Base-by-base conservation (phyloP, 805 yeast genomes). In the Wickerhamiella kurtzmanii region DNA sequence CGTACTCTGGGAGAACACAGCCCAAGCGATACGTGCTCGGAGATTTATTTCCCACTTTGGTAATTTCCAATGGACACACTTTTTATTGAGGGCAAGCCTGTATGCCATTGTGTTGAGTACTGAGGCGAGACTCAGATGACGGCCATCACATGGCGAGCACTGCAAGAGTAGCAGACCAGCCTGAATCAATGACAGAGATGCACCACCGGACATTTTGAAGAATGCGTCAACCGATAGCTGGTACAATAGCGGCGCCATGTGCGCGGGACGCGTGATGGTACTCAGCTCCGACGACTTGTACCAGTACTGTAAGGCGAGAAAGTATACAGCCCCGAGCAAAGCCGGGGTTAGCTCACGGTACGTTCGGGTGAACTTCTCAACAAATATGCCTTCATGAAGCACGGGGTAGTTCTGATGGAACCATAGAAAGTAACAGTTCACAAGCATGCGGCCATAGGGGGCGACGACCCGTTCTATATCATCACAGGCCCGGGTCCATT, bases 11-110 rank as follows among this genome's bases (percentile, higher is more conserved):
- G 82, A 69, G 70, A 77, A 89, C 1, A 87, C 92, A 0, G 96
- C 96, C 97, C 98, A 89, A 0, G 96, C 95, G 43, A 89, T 65
- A 49, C 97, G 70, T 55, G 85, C 75, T 45, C 98, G 71, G 43
- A 89, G 65, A 4, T 94, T 94, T 44, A 94, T 71, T 60, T 89
- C 98, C 97, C 97, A 92, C 56, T 81, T 80, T 0, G 97, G 97
- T 35, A 89, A 65, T 57, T 82, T 79, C 98, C 98, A 89, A 53
- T 74, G 75, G 48, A 81, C 78, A 57, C 96, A 88, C 59, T 88
- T 89, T n/a, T 85, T 69, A 0, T 95, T 95, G 9, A 89, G 67
- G 0, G 97, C 96, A 16, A 89, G 67, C 55, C 89, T 95, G 63
- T 89, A 96, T 0, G 96, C 80, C 17, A 88, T 64, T 0, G 94